Conservation (phyloP, 805 yeast genomes). For the Saccharomycopsis sp. region DNA sequence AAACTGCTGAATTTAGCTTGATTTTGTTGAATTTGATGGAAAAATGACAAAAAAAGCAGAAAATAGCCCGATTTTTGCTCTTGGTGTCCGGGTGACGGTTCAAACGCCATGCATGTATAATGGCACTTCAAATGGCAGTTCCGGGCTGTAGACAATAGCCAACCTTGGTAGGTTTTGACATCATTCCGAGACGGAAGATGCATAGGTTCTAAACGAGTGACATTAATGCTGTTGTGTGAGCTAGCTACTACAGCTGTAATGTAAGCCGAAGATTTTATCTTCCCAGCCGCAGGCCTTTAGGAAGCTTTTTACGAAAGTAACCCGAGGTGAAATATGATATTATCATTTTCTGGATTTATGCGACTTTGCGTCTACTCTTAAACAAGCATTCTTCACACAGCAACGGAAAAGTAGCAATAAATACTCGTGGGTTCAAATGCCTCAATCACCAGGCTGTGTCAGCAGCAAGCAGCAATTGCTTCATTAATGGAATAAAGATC, state of each 20-base stretch:
- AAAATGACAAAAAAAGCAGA: not conserved
- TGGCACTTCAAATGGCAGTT: not conserved
- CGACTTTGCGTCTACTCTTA: not conserved
- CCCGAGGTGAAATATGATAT: not conserved
- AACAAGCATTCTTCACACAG: not conserved
- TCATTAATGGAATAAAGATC: too few species aligned
- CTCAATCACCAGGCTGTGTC: too few species aligned
- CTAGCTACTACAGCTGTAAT: too few species aligned
- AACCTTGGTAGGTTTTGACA: too few species aligned
- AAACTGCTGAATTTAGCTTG: not conserved
- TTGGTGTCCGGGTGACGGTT: not conserved
- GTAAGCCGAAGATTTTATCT: too few species aligned
- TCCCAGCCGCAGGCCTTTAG: too few species aligned
- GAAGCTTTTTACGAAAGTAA: not conserved
- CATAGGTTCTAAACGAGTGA: not conserved
- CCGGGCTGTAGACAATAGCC: not conserved
- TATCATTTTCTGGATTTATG: not conserved
- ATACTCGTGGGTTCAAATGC: too few species aligned
- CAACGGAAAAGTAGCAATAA: too few species aligned
- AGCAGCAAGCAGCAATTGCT: too few species aligned
- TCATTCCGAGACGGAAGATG: not conserved
- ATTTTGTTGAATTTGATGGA: not conserved
- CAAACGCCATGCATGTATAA: not conserved
- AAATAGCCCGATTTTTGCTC: not conserved
- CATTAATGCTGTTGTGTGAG: not conserved